Evolutionary conservation across 768 basidiomycete species (phyloP).

Genomic region (Naganishia vishniacii): DNA sequence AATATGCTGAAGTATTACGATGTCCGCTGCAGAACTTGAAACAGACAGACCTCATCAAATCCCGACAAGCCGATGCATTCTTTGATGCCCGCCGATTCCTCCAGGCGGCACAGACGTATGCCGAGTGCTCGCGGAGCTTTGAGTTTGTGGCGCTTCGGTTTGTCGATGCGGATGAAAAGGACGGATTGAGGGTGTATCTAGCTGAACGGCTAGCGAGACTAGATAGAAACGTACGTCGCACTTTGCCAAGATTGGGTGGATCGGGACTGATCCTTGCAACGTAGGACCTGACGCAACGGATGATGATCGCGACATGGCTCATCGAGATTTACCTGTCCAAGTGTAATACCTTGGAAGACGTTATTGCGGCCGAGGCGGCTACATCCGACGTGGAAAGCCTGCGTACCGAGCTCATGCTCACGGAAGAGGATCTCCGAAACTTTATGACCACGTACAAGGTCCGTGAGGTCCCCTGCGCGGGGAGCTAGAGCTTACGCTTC

Average conservation of each 20-base stretch:
- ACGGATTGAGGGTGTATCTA: constrained; percentile 83
- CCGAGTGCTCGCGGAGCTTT: constrained; percentile 72
- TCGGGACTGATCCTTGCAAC: neutral
- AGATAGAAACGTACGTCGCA: constrained; percentile 63
- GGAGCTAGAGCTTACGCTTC: neutral
- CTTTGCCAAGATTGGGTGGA: neutral
- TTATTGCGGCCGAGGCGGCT: constrained; percentile 70
- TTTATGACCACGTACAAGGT: constrained; percentile 95
- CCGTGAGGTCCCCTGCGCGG: constrained; percentile 25
- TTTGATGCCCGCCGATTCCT: constrained; percentile 78
- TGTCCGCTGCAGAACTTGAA: constrained; percentile 59
- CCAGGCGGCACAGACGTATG: constrained; percentile 85
- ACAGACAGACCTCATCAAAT: constrained; percentile 79
- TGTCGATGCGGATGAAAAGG: constrained; percentile 79
- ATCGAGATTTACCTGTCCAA: constrained; percentile 95
- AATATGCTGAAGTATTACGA: neutral
- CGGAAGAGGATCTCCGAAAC: constrained; percentile 87
- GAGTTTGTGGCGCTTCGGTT: constrained; percentile 90
- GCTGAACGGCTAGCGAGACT: constrained; percentile 80
- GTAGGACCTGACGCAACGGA: constrained; percentile 85
- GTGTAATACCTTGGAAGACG: constrained; percentile 90
- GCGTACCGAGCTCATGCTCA: constrained; percentile 66
- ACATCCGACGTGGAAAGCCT: constrained; percentile 78
- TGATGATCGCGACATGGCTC: constrained; percentile 98
- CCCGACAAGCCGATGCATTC: constrained; percentile 72